These are phyloP conservation scores for Neurospora sp. DNA, from an alignment of 495 filamentous ascomycete species.

Conservation along the genomic window DNA sequence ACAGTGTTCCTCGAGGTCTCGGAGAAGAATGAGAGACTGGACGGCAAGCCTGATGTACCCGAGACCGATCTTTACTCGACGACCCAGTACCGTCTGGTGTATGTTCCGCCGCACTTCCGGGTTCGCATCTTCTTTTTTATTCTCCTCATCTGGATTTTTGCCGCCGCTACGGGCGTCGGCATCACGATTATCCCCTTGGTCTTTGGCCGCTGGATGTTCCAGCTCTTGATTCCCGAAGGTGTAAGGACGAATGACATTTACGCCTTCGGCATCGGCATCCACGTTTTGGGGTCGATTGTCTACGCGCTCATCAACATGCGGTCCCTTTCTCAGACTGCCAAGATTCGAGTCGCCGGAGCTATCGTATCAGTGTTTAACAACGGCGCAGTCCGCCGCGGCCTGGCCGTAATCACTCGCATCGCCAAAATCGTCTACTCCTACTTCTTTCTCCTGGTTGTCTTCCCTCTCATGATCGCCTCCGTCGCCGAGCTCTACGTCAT, in stretches of 20 bases:
- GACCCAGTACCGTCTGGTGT: slow-evolving; percentile 67
- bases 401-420: slow-evolving; percentile 14
- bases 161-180: slow-evolving; percentile 81
- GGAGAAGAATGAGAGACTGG: slow-evolving; percentile 54
- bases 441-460: slow-evolving; percentile 55
- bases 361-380: slow-evolving; percentile 24
- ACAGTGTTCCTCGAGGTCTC: slow-evolving; percentile 73
- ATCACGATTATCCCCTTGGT: slow-evolving; percentile 77
- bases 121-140: slow-evolving; percentile 76
- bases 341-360: slow-evolving; percentile 13
- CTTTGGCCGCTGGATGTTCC: slow-evolving; percentile 70
- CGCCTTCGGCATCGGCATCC: slow-evolving; percentile 82
- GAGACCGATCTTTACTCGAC: slow-evolving; percentile 61
- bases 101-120: slow-evolving; percentile 80
- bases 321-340: slow-evolving; percentile 31
- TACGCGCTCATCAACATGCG: slow-evolving; percentile 48
- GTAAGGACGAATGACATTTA: slow-evolving; percentile 88
- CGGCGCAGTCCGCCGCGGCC: slow-evolving; percentile 21
- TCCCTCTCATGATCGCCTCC: slow-evolving; percentile 75
- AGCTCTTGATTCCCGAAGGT: slow-evolving; percentile 51
- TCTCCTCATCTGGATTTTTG: slow-evolving; percentile 84
- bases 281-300: slow-evolving; percentile 55
- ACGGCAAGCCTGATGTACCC: slow-evolving; percentile 38
- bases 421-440: slow-evolving; percentile 61
- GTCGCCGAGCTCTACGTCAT: slow-evolving; percentile 82